A percentile compares a stretch with the other conserved stretches of the same genome.
These are phyloP conservation scores for Dicorynia guianensis DNA, from an alignment of 306 rosid genomes.

Conservation along the genomic window DNA sequence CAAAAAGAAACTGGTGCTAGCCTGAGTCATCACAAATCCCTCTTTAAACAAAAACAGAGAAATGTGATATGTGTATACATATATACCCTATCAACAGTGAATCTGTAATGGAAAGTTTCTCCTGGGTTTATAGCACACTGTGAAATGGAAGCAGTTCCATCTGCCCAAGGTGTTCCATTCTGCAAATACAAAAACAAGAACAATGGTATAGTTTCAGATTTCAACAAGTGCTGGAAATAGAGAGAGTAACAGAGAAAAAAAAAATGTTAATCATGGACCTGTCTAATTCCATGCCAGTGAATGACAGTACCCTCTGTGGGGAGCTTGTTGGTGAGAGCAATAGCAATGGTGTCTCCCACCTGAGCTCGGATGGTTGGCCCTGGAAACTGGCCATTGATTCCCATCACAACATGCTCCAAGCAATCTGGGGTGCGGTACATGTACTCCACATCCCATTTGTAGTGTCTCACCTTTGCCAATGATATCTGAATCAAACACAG, in stretches of 20 bases:
- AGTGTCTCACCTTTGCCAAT: constrained; percentile 38
- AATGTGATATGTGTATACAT: too few relatives aligned
- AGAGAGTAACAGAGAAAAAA: neutral
- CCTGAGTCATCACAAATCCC: too few relatives aligned
- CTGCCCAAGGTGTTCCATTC: constrained; percentile 77
- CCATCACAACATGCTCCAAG: constrained; percentile 54
- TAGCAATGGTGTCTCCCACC: constrained; percentile 63
- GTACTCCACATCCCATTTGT: constrained; percentile 61
- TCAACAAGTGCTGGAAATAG: neutral
- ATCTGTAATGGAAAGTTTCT: constrained; percentile 59
- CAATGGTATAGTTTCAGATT: neutral
- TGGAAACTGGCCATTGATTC: constrained; percentile 72
- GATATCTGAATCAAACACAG: neutral
- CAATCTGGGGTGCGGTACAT: constrained; percentile 54
- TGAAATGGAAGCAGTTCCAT: constrained; percentile 75
- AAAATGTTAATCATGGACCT: constrained; percentile 39
- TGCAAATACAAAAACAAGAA: constrained; percentile 3
- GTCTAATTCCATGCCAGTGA: constrained; percentile 81
- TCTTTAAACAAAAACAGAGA: too few relatives aligned
- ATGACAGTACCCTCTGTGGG: constrained; percentile 65
- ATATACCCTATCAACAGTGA: constrained; percentile 63
- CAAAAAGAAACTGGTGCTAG: neutral
- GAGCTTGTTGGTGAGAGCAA: constrained; percentile 66
- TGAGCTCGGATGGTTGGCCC: constrained; percentile 69
- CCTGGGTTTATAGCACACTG: constrained; percentile 75